A percentile compares a stretch with the other conserved stretches of the same genome.
These are phyloP conservation scores for Cladophialophora psammophila DNA, from an alignment of 2,329 filamentous ascomycete species.

Conservation along the genomic window DNA sequence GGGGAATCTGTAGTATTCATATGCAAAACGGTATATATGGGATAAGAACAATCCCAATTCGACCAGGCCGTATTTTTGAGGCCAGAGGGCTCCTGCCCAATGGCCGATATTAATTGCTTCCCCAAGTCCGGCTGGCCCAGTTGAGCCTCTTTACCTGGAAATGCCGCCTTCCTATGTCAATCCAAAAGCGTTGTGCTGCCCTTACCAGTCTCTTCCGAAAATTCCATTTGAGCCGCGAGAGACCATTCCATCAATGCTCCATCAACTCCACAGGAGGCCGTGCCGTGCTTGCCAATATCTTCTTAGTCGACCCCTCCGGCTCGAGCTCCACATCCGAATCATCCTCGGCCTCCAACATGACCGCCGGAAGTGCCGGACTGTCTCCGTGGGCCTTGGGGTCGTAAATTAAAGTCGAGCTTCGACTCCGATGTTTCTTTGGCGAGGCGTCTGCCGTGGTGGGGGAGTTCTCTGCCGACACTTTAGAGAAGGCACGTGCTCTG, in stretches of 20 bases:
- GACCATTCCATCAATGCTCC: constrained; percentile 43
- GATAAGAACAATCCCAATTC: neutral
- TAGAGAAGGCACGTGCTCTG: constrained; percentile 22
- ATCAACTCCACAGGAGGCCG: constrained; percentile 65
- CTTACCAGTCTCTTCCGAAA: neutral
- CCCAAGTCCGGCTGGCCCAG: neutral
- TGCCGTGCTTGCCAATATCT: constrained; percentile 60
- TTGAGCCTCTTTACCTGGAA: neutral
- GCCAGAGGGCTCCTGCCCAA: neutral
- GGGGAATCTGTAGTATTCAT: neutral
- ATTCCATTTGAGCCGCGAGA: neutral
- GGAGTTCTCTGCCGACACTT: constrained; percentile 32
- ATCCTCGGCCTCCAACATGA: constrained; percentile 68
- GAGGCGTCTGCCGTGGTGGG: constrained; percentile 22
- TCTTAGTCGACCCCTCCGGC: constrained; percentile 46
- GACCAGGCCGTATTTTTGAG: neutral
- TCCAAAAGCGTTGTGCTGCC: neutral
- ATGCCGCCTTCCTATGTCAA: neutral
- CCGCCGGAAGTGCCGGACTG: constrained; percentile 66
- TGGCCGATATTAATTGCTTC: neutral
- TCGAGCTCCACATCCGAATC: constrained; percentile 58
- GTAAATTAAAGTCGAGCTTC: constrained; percentile 69
- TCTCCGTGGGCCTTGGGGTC: constrained; percentile 68
- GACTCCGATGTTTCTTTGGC: constrained; percentile 50
- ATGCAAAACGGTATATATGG: neutral